These are phyloP conservation scores for Diaporthe humulicola DNA, from an alignment of 2,329 filamentous ascomycete genomes.

Conservation along the genomic window DNA sequence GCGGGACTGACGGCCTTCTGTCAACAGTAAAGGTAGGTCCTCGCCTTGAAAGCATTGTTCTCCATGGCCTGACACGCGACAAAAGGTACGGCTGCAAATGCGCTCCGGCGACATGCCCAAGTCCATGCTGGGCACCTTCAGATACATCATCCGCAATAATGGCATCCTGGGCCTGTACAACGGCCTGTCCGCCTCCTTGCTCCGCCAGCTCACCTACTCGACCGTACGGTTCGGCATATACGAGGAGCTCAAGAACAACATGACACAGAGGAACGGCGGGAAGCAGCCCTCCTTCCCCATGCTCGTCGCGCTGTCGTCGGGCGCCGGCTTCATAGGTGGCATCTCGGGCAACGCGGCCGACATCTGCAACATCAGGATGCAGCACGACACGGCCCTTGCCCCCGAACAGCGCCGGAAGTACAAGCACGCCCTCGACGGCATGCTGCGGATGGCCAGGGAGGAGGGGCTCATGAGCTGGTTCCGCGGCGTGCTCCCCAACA, in stretches of 20 bases:
- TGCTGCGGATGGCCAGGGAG: conserved; percentile 86
- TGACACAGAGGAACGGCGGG: conserved; percentile 59
- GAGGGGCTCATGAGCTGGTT: conserved; percentile 85
- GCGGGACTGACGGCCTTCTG: conserved; percentile 16
- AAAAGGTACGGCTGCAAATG: conserved; percentile 87
- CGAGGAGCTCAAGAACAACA: conserved; percentile 86
- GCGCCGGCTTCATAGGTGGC: conserved; percentile 89
- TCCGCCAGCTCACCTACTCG: conserved; percentile 95
- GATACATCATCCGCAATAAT: conserved; percentile 82
- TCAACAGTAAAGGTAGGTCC: conserved; percentile 37
- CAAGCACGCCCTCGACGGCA: conserved; percentile 86
- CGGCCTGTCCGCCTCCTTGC: conserved; percentile 90
- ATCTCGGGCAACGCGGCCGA: conserved; percentile 94
- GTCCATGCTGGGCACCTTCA: conserved; percentile 88
- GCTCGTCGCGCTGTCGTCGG: conserved; percentile 85
- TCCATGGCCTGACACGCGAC: conserved; percentile 9
- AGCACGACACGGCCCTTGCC: conserved; percentile 88
- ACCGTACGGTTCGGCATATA: conserved; percentile 98
- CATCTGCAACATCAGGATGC: conserved; percentile 98
- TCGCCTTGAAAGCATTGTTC: background rate
- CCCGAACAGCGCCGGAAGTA: conserved; percentile 84
- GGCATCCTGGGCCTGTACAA: conserved; percentile 87
- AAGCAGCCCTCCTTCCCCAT: conserved; percentile 75
- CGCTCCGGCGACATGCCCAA: conserved; percentile 81
- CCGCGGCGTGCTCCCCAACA: conserved; percentile 88